Evolutionary conservation across 2,329 filamentous ascomycete species (phyloP), one percentile per base, ranked within the genome.

Genomic region (Penicillium capsulatum): DNA sequence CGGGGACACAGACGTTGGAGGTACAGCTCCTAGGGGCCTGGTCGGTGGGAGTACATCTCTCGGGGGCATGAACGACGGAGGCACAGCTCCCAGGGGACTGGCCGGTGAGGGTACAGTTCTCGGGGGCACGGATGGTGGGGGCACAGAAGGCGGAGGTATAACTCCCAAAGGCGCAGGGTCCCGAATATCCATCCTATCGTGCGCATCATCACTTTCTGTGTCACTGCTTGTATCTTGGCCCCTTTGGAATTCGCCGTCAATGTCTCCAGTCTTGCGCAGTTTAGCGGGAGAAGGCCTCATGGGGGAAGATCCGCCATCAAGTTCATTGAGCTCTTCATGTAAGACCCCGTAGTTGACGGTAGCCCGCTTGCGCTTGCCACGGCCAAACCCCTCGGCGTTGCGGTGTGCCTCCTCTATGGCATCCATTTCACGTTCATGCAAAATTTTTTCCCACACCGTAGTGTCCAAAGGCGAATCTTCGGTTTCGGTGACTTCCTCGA

Each of bases 401-500:
- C 70, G 73, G 22, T 81, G 81, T 6, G 81, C 80, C 54, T 89
- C 81, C 40, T 80, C 79, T n/a, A 79, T 76, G 2, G 89, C 90
- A 38, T 84, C 80, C 29, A 79, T 80, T 63, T 94, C 87, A 47
- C 92, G 81, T 59, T 94, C 79, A 37, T 82, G 80, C 24, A 98
- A 72, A 44, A 98, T 96, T 53, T 83, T 83, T 38, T 94, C 89
- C 94, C 94, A 98, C 0, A 94, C 79, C 24, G 80, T 81, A 10
- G 78, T 75, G 54, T 82, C 82, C 7, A 82, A 72, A 0, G 73
- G 70, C 6, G 72, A 62, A 7, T 55, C 55, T 28, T 75, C 70
- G 5, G 77, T 74, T 17, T 77, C 71, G 2, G 57, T 48, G 28
- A 74, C 71, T 31, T 78, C 82, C 34, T 82, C 76, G 4, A 94